Base-by-base conservation (phyloP, 306 rosid genomes). In the Carpinus fangiana region DNA sequence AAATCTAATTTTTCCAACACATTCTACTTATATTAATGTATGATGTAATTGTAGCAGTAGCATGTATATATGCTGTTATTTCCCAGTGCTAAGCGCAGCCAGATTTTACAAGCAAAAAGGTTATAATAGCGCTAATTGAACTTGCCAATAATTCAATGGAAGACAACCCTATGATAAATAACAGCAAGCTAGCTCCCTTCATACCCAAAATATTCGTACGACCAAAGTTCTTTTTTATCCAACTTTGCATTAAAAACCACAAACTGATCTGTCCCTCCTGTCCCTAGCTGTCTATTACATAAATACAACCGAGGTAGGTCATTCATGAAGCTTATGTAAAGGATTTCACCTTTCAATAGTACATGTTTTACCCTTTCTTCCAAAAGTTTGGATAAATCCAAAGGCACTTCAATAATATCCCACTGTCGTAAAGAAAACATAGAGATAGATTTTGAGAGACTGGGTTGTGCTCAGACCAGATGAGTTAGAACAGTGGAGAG, bases 401-500 rank as follows among this genome's bases (percentile, higher is more conserved):
- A 69, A 67, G 23, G 73, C 66, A 60, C 81, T 82, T 82, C 77
- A 72, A 61, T 66, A 72, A 61, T 66, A 83, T 79, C 74, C 80
- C 65, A 73, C 34, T 72, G 61, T 54, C 69, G 79, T 73, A 84
- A 76, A 82, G 86, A 81, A 80, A 47, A 75, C 76, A 80, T 38
- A 80, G 21, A 79, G 84, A 83, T 76, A 82, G 79, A 80, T 73
- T 83, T 20, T 56, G 83, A 78, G 71, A 74, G 85, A 73, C 86
- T 73, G 67, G 82, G 52, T 41, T 65, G 70, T 80, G 80, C 79
- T 66, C 72, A 78, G 74, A 83, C 80, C 84, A 78, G 84, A 89
- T 89, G 90, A 89, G 88, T 84, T 88, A 88, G 78, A 89, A 79
- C 76, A 84, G 88, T 85, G 77, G 79, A 73, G 72, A 78, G 70